These are phyloP conservation scores for Solanum piurae DNA, from an alignment of 257 asterid genomes.

Conservation along the genomic window DNA sequence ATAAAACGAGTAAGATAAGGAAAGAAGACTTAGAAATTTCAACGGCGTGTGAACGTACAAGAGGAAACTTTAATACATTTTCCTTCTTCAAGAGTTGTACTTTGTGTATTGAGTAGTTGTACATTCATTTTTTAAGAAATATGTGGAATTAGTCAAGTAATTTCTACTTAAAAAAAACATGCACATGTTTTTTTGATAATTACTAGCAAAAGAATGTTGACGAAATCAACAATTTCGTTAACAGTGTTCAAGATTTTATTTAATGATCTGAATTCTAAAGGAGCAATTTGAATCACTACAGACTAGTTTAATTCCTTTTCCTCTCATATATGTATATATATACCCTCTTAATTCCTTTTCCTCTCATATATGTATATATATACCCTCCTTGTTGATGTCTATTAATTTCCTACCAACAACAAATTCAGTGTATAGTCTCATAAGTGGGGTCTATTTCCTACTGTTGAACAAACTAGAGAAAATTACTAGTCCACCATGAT, in stretches of 20 bases:
- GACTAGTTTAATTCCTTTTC: too few relatives aligned
- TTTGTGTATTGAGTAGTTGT: not conserved
- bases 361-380: too few relatives aligned
- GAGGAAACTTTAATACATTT: not conserved
- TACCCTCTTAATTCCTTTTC: too few relatives aligned
- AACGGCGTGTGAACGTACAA: not conserved
- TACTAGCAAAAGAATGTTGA: not conserved
- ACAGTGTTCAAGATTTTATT: too few relatives aligned
- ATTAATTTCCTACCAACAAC: too few relatives aligned
- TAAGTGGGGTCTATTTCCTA: not conserved
- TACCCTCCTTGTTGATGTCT: too few relatives aligned
- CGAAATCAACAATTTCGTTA: not conserved
- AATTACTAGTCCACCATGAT: too few relatives aligned
- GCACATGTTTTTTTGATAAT: not conserved
- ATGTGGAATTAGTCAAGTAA: not conserved
- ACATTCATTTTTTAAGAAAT: not conserved
- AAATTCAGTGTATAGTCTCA: too few relatives aligned
- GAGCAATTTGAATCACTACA: too few relatives aligned
- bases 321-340: too few relatives aligned
- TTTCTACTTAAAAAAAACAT: not conserved
- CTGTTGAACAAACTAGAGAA: not conserved
- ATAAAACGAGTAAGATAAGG: constrained; percentile 3
- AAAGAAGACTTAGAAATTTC: not conserved
- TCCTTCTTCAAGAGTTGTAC: not conserved
- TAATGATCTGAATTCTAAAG: too few relatives aligned